Evolutionary conservation across 192 early-diverging fungal species (phyloP).

Genomic region (Spinellus fusiger): DNA sequence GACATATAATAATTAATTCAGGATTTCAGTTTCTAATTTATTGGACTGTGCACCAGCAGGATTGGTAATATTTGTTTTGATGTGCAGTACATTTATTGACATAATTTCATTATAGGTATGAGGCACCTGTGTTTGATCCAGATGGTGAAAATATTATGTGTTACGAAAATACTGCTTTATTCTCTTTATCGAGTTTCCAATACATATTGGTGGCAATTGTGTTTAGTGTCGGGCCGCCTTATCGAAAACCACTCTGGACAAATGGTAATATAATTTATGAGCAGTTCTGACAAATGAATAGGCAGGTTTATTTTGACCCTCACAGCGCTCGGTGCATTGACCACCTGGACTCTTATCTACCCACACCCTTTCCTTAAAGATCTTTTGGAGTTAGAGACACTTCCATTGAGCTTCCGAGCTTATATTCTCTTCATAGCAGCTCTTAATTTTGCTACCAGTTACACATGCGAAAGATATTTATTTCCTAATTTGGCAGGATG

Average conservation of each 20-base stretch:
- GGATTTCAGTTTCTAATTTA: conserved; percentile 75
- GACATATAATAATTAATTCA: conserved; percentile 81
- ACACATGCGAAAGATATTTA: conserved; percentile 37
- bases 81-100: not conserved
- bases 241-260: conserved; percentile 79
- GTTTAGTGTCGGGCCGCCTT: conserved; percentile 95
- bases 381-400: conserved; percentile 63
- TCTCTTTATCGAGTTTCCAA: conserved; percentile 87
- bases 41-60: conserved; percentile 62
- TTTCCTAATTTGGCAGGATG: conserved; percentile 24
- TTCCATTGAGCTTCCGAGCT: conserved; percentile 52
- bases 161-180: conserved; percentile 90
- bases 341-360: conserved; percentile 41
- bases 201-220: conserved; percentile 87
- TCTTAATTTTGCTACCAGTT: conserved; percentile 50
- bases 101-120: conserved; percentile 30
- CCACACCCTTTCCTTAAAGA: conserved; percentile 46
- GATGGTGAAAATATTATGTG: conserved; percentile 65
- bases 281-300: not conserved
- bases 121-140: conserved; percentile 50
- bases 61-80: conserved; percentile 52
- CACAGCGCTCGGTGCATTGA: conserved; percentile 42
- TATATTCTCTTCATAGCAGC: conserved; percentile 53
- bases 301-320: conserved; percentile 66
- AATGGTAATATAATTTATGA: conserved; percentile 58